Evolutionary conservation across 352 stramenopile species (phyloP).

Genomic region (Halophytophthora polymorphica): DNA sequence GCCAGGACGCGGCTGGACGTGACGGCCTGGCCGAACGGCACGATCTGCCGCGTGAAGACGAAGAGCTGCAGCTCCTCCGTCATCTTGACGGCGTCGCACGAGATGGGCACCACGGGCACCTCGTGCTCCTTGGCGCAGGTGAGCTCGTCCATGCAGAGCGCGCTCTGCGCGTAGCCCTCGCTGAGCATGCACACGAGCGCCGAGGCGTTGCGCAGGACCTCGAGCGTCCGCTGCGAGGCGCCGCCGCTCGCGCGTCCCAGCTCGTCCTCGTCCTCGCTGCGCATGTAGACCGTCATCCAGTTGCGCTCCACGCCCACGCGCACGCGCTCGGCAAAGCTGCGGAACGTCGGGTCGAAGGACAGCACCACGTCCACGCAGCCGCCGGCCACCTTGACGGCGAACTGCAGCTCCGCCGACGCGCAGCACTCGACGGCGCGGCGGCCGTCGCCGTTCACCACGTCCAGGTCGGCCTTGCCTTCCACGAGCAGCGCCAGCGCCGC

Average conservation of each 20-base stretch:
- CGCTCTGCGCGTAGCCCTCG: conserved; percentile 57
- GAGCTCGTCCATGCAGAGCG: conserved; percentile 77
- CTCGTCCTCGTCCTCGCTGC: conserved; percentile 34
- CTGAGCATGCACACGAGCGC: conserved; percentile 73
- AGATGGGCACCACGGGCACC: conserved; percentile 71
- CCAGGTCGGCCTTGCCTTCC: conserved; percentile 51
- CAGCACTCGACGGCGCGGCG: conserved; percentile 70
- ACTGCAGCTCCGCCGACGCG: conserved; percentile 71
- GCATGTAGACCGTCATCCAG: conserved; percentile 76
- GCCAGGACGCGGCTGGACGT: conserved; percentile 36
- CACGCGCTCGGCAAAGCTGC: conserved; percentile 54
- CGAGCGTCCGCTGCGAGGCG: conserved; percentile 32
- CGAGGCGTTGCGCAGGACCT: conserved; percentile 61
- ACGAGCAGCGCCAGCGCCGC: conserved; percentile 62
- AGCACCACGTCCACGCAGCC: conserved; percentile 73
- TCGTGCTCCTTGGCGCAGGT: conserved; percentile 67
- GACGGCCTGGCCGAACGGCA: conserved; percentile 65
- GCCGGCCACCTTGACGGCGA: conserved; percentile 68
- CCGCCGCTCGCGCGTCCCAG: conserved; percentile 18
- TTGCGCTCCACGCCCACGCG: conserved; percentile 68
- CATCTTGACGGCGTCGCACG: conserved; percentile 51
- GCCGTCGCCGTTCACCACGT: conserved; percentile 47
- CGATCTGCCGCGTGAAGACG: conserved; percentile 75
- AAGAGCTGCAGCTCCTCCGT: conserved; percentile 77
- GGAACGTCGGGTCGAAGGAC: conserved; percentile 70